Base-by-base conservation (phyloP, 2,329 filamentous ascomycete species). In the Cyanodermella asteris region DNA sequence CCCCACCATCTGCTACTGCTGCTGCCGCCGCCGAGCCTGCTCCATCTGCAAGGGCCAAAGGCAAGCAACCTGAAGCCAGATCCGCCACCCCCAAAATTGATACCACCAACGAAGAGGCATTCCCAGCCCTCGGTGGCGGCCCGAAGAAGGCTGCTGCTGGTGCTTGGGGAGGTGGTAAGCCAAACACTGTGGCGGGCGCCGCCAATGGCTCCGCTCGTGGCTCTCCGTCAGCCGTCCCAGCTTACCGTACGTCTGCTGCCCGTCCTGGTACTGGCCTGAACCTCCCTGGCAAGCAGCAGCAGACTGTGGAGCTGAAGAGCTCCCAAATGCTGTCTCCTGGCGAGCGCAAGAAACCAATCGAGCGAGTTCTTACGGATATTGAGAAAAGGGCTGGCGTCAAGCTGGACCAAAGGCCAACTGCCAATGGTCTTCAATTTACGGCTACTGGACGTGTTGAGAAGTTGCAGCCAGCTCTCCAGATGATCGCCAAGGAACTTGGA, bases 341-440 rank as follows among this genome's bases (percentile, higher is more conserved):
- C 31, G 71, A 91, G 46, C 56, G 93, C 41, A 90, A 76, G 59
- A 78, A 78, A 38, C 78, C 84, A 6, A 60, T 93, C 25, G 58
- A 68, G 16, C 84, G 94, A 36, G 72, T 87, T 35, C 57, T 93
- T 42, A 76, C 78, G 45, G 81, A 93, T 36, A 77, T 94, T 51
- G 93, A 91, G 53, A 77, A 74, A 51, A 77, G 74, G 43, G 91
- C 78, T 31, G 81, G 84, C 45, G 81, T 82, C 30, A 77, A 69
- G 37, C 67, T 97, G 36, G 72, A 74, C 37, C 72, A 82, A 60
- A 66, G 66, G 30, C 64, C 66, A 31, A 68, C 71, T n/a, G 63
- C 70, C 33, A 71, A 66, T 34, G 77, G 75, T 13, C 59, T 81
- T 37, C 70, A 72, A 38, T 90, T 97, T 43, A 76, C 84, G 47